Evolutionary conservation across 2,329 filamentous ascomycete species (phyloP), one percentile per base, ranked within the genome.

Genomic region (Coleophoma cylindrospora): DNA sequence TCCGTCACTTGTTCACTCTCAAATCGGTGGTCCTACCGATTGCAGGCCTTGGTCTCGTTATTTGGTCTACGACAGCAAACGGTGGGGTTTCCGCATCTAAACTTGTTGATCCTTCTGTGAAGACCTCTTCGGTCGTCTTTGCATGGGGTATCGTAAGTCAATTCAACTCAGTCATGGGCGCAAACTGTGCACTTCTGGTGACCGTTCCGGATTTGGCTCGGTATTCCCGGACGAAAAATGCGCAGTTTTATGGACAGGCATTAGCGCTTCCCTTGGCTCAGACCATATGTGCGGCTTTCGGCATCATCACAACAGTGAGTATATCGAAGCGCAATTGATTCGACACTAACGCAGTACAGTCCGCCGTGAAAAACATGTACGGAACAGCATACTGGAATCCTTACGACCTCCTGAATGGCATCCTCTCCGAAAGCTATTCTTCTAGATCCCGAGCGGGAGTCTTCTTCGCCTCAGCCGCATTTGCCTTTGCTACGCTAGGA

Each of bases 401-500:
- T 9, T 47, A 40, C 36, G 45, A 40, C 11, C 36, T 38, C n/a
- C 36, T 47, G 3, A 40, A 47, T 21, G 37, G 37, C 14, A 27
- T 47, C 10, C 34, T 40, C 4, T 22, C 38, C 15, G 40, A 43
- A 19, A 14, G 15, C 15, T 43, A 43, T 14, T 21, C 40, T 11
- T 43, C 40, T 27, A 43, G 27, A 43, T n/a, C 40, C 8, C n/a
- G 45, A 32, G 45, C 45, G 9, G 45, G 45, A 5, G 55, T 53
- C 15, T 58, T 61, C 50, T 59, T 59, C 27, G 54, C 50, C 11
- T 54, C 51, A 13, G 49, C 57, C 17, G 43, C 55, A n/a, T 61
- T 54, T 32, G 52, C 50, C 14, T 55, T 59, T 38, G 54, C 53
- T 11, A 52, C 51, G 17, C 27, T 43, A 10, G 53, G 70, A 67